phyloP scores from a whole-genome alignment of 2,329 filamentous ascomycete species.

The Fusarium domesticum region DNA sequence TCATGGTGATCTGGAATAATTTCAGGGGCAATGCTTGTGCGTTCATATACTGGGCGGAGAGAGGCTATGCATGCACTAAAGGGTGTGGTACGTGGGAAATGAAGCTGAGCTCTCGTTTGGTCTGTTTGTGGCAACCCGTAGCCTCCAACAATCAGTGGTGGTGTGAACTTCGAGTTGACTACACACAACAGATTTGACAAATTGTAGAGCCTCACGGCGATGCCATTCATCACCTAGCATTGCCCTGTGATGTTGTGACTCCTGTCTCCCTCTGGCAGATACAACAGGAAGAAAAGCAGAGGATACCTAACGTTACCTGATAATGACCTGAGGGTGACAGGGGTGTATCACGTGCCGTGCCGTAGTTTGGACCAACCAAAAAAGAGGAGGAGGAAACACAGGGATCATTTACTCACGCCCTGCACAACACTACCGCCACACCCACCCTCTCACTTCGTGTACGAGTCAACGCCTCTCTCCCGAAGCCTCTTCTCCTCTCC shows the following conservation, averaged over 20 bases:
- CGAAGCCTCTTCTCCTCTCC: too few relatives aligned
- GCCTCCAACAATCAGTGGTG: constrained; percentile 8
- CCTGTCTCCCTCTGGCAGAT: constrained; percentile 35
- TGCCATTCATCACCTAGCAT: constrained; percentile 31
- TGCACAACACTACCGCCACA: too few relatives aligned
- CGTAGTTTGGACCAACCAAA: too few relatives aligned
- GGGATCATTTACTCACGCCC: too few relatives aligned
- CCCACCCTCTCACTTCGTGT: too few relatives aligned
- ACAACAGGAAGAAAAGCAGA: constrained; percentile 31
- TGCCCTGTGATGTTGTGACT: constrained; percentile 33
- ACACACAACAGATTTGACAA: constrained; percentile 20
- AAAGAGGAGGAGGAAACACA: too few relatives aligned
- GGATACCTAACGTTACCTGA: too few relatives aligned
- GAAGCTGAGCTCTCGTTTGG: constrained; percentile 23
- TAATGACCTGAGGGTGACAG: too few relatives aligned
- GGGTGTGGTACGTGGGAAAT: constrained; percentile 36
- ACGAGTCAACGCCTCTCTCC: too few relatives aligned
- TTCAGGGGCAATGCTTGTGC: constrained; percentile 30
- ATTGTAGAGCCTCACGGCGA: constrained; percentile 31
- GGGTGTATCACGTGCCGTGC: too few relatives aligned
- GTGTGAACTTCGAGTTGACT: constrained; percentile 21
- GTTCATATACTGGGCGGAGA: constrained; percentile 31
- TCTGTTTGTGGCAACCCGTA: constrained; percentile 17
- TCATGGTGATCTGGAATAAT: constrained; percentile 36
- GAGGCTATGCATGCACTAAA: constrained; percentile 25